These are phyloP conservation scores for Fusarium continuum DNA, from an alignment of 2,329 filamentous ascomycete genomes.

Conservation along the genomic window DNA sequence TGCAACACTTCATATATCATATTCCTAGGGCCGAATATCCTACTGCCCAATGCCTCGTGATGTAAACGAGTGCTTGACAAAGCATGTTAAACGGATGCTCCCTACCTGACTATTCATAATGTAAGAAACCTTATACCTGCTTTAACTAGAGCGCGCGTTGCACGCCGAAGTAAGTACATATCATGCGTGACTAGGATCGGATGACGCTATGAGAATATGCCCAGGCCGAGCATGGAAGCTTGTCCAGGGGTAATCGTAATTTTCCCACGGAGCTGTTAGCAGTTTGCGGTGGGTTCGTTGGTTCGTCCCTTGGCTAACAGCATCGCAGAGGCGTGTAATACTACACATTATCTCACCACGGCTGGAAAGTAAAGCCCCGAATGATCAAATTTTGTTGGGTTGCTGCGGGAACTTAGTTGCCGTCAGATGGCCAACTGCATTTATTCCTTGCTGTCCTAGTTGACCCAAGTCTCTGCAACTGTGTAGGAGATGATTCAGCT, in stretches of 20 bases:
- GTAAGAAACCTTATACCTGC: not conserved
- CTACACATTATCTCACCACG: not conserved
- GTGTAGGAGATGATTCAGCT: not conserved
- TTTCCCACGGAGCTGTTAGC: not conserved
- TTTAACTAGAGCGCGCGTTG: not conserved
- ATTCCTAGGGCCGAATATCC: too few species aligned
- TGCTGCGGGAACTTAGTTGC: not conserved
- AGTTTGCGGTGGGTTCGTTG: not conserved
- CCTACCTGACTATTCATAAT: not conserved
- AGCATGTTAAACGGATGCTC: not conserved
- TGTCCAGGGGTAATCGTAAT: not conserved
- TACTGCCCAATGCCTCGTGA: too few species aligned
- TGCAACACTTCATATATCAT: too few species aligned
- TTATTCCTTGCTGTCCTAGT: not conserved
- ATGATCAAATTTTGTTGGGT: too few species aligned
- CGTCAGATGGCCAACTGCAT: not conserved
- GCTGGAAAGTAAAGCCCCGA: not conserved
- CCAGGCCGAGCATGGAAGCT: too few species aligned
- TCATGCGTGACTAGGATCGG: not conserved
- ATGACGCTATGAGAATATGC: not conserved
- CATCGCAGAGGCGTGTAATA: not conserved
- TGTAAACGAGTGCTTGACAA: too few species aligned
- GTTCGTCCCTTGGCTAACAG: not conserved
- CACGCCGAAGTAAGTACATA: not conserved
- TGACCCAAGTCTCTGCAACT: not conserved